phyloP scores from a whole-genome alignment of 495 filamentous ascomycete species.

The Penicillium dipodomyicola region DNA sequence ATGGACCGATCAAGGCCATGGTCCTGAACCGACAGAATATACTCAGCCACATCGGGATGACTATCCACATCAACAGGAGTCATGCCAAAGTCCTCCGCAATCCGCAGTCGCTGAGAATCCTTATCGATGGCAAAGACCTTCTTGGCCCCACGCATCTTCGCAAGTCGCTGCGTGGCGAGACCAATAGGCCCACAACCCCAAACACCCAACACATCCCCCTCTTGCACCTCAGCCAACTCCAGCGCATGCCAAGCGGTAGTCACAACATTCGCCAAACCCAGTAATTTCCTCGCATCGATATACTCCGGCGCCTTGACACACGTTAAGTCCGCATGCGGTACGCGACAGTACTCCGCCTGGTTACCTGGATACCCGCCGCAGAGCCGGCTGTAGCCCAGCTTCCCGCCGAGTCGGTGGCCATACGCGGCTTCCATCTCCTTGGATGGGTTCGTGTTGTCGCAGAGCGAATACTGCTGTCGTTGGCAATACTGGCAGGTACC shows the following conservation, averaged over 20 bases:
- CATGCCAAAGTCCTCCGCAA: constrained; percentile 31
- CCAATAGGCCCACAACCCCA: constrained; percentile 43
- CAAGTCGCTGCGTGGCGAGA: constrained; percentile 25
- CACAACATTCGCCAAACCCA: constrained; percentile 38
- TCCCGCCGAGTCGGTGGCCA: constrained; percentile 29
- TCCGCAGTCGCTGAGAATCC: constrained; percentile 25
- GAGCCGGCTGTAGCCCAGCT: constrained; percentile 43
- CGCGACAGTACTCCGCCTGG: constrained; percentile 41
- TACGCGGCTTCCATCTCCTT: constrained; percentile 61
- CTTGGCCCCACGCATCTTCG: constrained; percentile 27
- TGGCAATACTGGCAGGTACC: constrained; percentile 40
- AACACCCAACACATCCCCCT: constrained; percentile 43
- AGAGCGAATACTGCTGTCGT: constrained; percentile 56
- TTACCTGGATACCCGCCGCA: constrained; percentile 72
- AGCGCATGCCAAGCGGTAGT: constrained; percentile 37
- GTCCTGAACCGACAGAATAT: constrained; percentile 31
- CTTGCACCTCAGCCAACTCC: constrained; percentile 33
- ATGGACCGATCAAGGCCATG: constrained; percentile 35
- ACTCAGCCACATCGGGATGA: constrained; percentile 28
- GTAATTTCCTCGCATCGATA: constrained; percentile 50
- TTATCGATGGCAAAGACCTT: constrained; percentile 35
- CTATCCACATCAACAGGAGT: constrained; percentile 24
- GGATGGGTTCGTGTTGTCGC: constrained; percentile 67
- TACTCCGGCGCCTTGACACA: constrained; percentile 43
- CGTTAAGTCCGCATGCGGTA: constrained; percentile 40